Base-by-base conservation (phyloP, 2,329 filamentous ascomycete genomes). In the Stagonosporopsis cucurbitacearum region DNA sequence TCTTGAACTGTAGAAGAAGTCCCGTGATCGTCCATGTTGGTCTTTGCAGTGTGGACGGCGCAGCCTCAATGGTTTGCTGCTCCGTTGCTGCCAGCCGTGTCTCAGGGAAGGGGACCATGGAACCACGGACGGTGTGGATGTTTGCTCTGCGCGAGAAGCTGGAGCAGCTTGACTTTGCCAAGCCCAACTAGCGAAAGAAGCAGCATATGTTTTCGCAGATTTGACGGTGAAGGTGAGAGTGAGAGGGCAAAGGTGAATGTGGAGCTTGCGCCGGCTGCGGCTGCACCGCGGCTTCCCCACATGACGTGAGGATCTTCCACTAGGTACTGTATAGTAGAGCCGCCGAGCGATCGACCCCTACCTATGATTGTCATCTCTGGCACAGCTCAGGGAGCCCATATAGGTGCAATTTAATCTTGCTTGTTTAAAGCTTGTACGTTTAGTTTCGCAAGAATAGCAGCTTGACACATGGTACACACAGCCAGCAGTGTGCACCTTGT, bases 281-380 rank as follows among this genome's bases (percentile, higher is more conserved):
- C 46, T 39, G 40, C 40, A 33, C 37, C 35, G 36, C 47, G 42
- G 37, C 13, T 37, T 20, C 35, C 35, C 35, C 17, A 37, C 41
- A 46, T 45, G 45, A 45, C 47, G 41, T 40, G 26, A 40, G 39
- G 52, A 45, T 54, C 45, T 28, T 19, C 45, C 47, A 47, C 53
- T 56, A 50, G n/a, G n/a, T n/a, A n/a, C n/a, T n/a, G n/a, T n/a
- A n/a, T n/a, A n/a, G n/a, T n/a, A n/a, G 47, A 35, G 17, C 25
- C 30, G 37, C 33, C 26, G 48, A 32, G 40, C 30, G 22, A n/a
- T 22, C 20, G 41, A n/a, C n/a, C n/a, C n/a, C n/a, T n/a, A n/a
- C n/a, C n/a, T n/a, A n/a, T n/a, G n/a, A n/a, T n/a, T n/a, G n/a
- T n/a, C n/a, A n/a, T 30, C 20, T 35, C 22, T 22, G 28, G 13